Evolutionary conservation across 495 filamentous ascomycete species (phyloP).

Genomic region (Amniculicola lignicola): DNA sequence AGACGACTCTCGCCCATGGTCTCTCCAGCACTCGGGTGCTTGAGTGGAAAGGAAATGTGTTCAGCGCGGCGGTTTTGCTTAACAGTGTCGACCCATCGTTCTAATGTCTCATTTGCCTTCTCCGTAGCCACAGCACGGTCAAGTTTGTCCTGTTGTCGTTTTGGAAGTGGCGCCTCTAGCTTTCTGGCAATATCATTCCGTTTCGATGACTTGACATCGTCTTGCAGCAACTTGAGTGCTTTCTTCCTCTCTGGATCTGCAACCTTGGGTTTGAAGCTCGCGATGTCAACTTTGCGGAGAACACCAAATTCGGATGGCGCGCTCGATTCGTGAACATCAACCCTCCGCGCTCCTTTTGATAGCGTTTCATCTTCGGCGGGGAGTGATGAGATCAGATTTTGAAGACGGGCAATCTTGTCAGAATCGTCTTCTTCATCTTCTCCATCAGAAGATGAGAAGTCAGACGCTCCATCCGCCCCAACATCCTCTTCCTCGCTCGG

Average conservation of each 20-base stretch:
- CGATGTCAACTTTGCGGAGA: slow-evolving; percentile 71
- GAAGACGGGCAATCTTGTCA: slow-evolving; percentile 61
- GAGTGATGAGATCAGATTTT: slow-evolving; percentile 69
- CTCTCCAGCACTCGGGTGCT: slow-evolving; percentile 59
- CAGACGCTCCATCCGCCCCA: slow-evolving; percentile 44
- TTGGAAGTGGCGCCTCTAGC: slow-evolving; percentile 78
- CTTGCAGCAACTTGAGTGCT: slow-evolving; percentile 64
- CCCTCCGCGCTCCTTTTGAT: slow-evolving; percentile 33
- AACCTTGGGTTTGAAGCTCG: slow-evolving; percentile 70
- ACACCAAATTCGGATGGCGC: slow-evolving; percentile 59
- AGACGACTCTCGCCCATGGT: slow-evolving; percentile 52
- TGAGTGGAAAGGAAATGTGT: slow-evolving; percentile 84
- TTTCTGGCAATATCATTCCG: slow-evolving; percentile 61
- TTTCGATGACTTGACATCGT: slow-evolving; percentile 53
- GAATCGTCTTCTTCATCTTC: slow-evolving; percentile 52
- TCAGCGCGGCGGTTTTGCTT: slow-evolving; percentile 90
- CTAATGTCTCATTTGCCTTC: slow-evolving; percentile 85
- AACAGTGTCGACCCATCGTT: slow-evolving; percentile 90
- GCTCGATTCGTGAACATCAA: slow-evolving; percentile 51
- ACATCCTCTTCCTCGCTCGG: slow-evolving; percentile 52
- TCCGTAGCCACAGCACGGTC: slow-evolving; percentile 83
- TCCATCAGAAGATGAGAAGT: slow-evolving; percentile 57
- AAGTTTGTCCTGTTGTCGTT: slow-evolving; percentile 82
- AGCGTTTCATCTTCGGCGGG: slow-evolving; percentile 39
- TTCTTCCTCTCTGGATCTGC: slow-evolving; percentile 74